Conservation (phyloP, 2,329 filamentous ascomycete species). For the Ceratocystis cacaofunesta region DNA sequence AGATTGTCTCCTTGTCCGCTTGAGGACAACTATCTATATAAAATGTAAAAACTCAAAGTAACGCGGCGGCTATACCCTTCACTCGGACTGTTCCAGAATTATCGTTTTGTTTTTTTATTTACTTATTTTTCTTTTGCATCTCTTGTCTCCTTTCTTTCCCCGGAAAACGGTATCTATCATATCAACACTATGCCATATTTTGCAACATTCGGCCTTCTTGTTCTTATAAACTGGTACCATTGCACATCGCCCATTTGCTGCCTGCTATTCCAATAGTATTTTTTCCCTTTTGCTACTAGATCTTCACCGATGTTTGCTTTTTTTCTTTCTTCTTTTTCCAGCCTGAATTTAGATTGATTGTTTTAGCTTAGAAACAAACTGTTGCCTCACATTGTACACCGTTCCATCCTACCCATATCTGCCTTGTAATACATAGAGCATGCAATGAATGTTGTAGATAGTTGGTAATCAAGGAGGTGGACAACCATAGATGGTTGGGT, state of each 20-base stretch:
- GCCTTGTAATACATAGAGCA: background rate
- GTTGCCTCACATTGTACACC: background rate
- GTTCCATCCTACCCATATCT: background rate
- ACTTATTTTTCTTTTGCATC: background rate
- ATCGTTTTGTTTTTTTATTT: background rate
- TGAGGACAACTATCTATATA: background rate
- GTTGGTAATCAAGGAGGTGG: background rate
- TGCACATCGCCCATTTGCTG: background rate
- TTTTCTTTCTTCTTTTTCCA: background rate
- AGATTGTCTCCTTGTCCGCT: background rate
- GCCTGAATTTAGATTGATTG: background rate
- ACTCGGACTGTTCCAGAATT: background rate
- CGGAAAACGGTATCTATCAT: background rate
- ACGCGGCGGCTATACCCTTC: conserved; percentile 13
- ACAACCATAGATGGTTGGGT: background rate
- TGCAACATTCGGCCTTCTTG: background rate
- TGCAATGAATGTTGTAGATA: background rate
- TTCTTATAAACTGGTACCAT: background rate
- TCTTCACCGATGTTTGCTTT: background rate
- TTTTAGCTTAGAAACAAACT: conserved; percentile 2
- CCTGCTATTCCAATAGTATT: background rate
- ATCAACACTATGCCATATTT: background rate
- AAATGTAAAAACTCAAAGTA: background rate
- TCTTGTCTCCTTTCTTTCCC: background rate
- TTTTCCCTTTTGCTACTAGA: background rate